Evolutionary conservation across 495 filamentous ascomycete species (phyloP).

Genomic region (Hyaloscypha hepaticicola): DNA sequence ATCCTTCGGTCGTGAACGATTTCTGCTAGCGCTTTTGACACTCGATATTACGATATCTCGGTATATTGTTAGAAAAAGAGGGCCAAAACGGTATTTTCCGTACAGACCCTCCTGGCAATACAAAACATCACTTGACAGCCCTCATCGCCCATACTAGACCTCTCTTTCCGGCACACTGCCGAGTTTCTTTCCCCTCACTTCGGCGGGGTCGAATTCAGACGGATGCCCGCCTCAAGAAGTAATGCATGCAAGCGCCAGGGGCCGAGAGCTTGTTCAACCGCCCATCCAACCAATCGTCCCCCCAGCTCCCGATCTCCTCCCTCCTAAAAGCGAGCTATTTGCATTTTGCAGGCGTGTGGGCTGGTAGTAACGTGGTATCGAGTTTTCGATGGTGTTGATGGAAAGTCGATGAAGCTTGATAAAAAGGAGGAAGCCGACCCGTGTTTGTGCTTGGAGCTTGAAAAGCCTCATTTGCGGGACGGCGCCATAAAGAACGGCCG

Average conservation of each 20-base stretch:
- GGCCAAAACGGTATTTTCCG: no score
- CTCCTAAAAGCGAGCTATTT: background rate
- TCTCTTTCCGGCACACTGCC: background rate
- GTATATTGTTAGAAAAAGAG: no score
- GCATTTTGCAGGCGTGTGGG: background rate
- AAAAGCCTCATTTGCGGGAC: background rate
- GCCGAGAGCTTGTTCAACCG: background rate
- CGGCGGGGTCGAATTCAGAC: background rate
- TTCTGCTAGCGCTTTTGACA: no score
- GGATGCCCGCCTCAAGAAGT: background rate
- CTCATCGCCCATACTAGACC: background rate
- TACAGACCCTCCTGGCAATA: no score
- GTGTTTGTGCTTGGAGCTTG: no score
- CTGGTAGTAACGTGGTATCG: background rate
- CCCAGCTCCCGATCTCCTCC: background rate
- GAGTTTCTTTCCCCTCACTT: background rate
- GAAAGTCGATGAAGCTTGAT: background rate
- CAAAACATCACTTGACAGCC: background rate
- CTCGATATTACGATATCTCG: no score
- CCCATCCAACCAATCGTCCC: background rate
- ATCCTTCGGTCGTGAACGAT: no score
- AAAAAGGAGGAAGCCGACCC: background rate
- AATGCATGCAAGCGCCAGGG: background rate
- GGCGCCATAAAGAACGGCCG: background rate
- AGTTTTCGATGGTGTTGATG: background rate